Conservation (phyloP, 2,329 filamentous ascomycete species). For the Fusarium pseudograminearum region DNA sequence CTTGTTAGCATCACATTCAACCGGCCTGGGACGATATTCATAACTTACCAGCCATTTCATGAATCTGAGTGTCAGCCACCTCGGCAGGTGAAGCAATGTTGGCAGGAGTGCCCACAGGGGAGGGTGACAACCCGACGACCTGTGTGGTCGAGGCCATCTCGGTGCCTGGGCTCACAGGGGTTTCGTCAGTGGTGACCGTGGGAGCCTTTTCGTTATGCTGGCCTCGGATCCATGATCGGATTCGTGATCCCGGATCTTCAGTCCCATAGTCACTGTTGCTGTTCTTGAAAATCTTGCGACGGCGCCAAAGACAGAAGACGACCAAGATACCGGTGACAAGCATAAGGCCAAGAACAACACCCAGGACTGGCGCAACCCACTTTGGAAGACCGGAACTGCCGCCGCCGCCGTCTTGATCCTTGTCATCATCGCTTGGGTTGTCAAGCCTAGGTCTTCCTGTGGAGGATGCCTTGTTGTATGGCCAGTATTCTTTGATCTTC, state of each 20-base stretch:
- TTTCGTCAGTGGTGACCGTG: slow-evolving; percentile 61
- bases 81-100: slow-evolving; percentile 48
- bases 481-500: slow-evolving; percentile 71
- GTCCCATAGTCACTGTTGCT: slow-evolving; percentile 55
- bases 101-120: slow-evolving; percentile 32
- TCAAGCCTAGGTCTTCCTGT: slow-evolving; percentile 38
- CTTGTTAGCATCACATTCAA: slow-evolving; percentile 2
- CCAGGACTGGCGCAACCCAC: slow-evolving; percentile 72
- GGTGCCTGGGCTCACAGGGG: slow-evolving; percentile 55
- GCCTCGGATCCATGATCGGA: slow-evolving; percentile 65
- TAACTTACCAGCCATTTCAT: slow-evolving; percentile 61
- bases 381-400: slow-evolving; percentile 59
- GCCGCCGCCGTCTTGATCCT: slow-evolving; percentile 45
- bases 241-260: slow-evolving; percentile 61
- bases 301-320: slow-evolving; percentile 65
- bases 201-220: slow-evolving; percentile 58
- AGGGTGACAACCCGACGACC: slow-evolving; percentile 16
- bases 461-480: slow-evolving; percentile 60
- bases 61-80: slow-evolving; percentile 59
- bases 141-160: slow-evolving; percentile 50
- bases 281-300: slow-evolving; percentile 58
- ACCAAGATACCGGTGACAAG: slow-evolving; percentile 65
- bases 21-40: fast-evolving
- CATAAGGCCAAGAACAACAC: slow-evolving; percentile 70
- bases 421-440: slow-evolving; percentile 21